Evolutionary conservation across 192 early-diverging fungal species (phyloP).

Genomic region (Linnemannia schmuckeri): DNA sequence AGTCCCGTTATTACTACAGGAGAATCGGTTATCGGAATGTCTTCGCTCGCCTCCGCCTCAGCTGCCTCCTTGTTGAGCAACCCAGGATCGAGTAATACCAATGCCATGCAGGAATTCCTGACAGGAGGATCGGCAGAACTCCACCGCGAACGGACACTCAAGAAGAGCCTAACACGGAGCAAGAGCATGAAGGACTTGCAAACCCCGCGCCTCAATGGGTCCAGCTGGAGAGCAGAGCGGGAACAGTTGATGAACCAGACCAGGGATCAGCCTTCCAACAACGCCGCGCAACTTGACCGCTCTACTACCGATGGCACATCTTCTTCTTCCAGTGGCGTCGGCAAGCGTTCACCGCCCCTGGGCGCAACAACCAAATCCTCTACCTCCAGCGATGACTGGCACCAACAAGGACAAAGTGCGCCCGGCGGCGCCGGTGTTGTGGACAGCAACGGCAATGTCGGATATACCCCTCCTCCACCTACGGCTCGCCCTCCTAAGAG

Average conservation of each 20-base stretch:
- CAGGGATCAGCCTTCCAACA: constrained; percentile 9
- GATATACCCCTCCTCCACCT: constrained; percentile 50
- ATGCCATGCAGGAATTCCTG: constrained; percentile 53
- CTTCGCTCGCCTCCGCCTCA: constrained; percentile 26
- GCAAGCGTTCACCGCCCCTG: constrained; percentile 38
- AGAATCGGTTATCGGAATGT: neutral
- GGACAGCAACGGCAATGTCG: constrained; percentile 29
- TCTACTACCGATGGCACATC: neutral
- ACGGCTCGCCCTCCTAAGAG: constrained; percentile 29
- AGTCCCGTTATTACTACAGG: neutral
- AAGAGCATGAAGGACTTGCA: constrained; percentile 54
- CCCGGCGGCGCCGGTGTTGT: neutral
- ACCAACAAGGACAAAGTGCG: neutral
- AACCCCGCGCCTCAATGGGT: constrained; percentile 37
- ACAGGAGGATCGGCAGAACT: constrained; percentile 42
- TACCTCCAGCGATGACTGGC: constrained; percentile 23
- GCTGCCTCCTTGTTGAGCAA: constrained; percentile 15
- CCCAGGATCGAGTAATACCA: constrained; percentile 5
- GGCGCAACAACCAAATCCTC: constrained; percentile 20
- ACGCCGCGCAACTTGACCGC: neutral
- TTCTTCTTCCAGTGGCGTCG: neutral
- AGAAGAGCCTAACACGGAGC: constrained; percentile 49
- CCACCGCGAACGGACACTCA: constrained; percentile 45
- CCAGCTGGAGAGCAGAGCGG: constrained; percentile 47
- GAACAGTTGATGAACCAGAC: constrained; percentile 40